phyloP scores from a whole-genome alignment of 257 asterid genomes.

The Fraxinus americana region DNA sequence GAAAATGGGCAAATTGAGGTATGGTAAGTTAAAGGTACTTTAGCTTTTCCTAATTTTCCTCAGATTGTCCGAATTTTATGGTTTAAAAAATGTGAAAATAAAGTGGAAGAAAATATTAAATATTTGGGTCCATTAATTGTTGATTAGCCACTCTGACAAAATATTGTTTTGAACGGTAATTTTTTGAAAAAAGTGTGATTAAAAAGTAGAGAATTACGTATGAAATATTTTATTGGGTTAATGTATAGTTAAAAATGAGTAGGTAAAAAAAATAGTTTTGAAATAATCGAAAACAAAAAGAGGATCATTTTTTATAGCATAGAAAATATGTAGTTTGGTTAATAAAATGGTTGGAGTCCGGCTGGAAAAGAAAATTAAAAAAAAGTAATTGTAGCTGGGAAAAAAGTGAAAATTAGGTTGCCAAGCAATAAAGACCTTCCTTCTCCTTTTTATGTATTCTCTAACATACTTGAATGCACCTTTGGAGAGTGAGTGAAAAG shows the following conservation, averaged over 20 bases:
- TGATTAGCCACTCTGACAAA: conserved; percentile 25
- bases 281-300: too few relatives aligned
- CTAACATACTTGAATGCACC: too few relatives aligned
- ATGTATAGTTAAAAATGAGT: too few relatives aligned
- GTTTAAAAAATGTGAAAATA: conserved; percentile 21
- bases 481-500: too few relatives aligned
- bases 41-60: conserved; percentile 54
- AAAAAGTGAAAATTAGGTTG: conserved; percentile 92
- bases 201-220: too few relatives aligned
- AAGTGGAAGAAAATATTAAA: conserved; percentile 35
- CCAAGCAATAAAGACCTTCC: conserved; percentile 75
- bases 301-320: conserved; percentile 24
- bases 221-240: too few relatives aligned
- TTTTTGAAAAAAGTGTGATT: too few relatives aligned
- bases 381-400: conserved; percentile 62
- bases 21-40: conserved; percentile 42
- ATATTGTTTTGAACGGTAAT: too few relatives aligned
- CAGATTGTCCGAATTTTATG: conserved; percentile 54
- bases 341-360: conserved; percentile 84
- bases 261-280: too few relatives aligned
- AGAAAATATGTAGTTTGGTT: conserved; percentile 78
- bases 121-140: conserved; percentile 47
- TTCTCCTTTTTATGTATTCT: conserved; percentile 32
- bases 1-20: conserved; percentile 40
- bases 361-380: conserved; percentile 34